phyloP scores from a whole-genome alignment of 495 filamentous ascomycete species.

The Chaetomium fimeti region DNA sequence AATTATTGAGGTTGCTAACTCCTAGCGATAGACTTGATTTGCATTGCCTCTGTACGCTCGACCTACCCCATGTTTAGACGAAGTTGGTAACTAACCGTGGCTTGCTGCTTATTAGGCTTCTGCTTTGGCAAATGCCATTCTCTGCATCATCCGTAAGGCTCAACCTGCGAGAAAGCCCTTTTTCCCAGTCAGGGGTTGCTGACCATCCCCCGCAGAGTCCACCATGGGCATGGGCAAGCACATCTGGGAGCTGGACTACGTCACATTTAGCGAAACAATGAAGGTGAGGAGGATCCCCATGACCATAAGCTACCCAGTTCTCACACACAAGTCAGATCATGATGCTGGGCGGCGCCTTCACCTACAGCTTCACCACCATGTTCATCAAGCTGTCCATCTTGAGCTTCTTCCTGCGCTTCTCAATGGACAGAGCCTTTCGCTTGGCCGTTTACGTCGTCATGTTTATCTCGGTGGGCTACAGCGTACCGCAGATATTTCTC shows the following conservation, averaged over 20 bases:
- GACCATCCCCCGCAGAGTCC: neutral
- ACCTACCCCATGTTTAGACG: neutral
- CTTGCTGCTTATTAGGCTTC: neutral
- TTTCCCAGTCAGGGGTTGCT: neutral
- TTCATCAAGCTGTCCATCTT: conserved; percentile 39
- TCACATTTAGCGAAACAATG: conserved; percentile 7
- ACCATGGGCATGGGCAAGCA: conserved; percentile 19
- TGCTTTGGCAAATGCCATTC: conserved; percentile 10
- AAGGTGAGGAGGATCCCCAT: neutral
- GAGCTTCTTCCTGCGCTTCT: conserved; percentile 34
- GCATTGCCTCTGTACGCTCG: conserved; percentile 5
- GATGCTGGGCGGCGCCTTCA: conserved; percentile 26
- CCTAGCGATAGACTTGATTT: conserved; percentile 13
- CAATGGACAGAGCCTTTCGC: conserved; percentile 24
- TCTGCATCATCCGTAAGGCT: conserved; percentile 16
- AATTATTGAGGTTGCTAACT: conserved; percentile 1
- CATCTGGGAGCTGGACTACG: conserved; percentile 9
- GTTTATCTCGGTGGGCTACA: conserved; percentile 29
- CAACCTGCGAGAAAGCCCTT: neutral
- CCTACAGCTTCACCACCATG: conserved; percentile 33
- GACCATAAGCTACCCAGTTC: no score
- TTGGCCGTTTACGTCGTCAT: conserved; percentile 32
- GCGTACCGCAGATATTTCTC: conserved; percentile 23
- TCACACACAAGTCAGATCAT: conserved; percentile 22
- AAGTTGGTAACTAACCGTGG: neutral